Evolutionary conservation across 202 grass and related monocot species (phyloP).

Genomic region (Zizania palustris): DNA sequence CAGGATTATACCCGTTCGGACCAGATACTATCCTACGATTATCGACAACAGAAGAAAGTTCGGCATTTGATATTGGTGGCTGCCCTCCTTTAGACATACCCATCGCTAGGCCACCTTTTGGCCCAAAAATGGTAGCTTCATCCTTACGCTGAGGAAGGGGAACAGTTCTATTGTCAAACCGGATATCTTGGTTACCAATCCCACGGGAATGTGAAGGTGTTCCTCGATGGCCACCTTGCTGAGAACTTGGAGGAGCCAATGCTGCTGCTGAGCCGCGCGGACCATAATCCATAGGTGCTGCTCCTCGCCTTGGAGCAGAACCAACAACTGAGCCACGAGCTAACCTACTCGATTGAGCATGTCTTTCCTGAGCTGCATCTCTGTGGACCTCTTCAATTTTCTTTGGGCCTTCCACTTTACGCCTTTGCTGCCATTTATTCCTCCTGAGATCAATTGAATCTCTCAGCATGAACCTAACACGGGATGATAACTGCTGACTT

Average conservation of each 20-base stretch:
- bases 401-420: conserved; percentile 97
- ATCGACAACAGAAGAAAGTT: conserved; percentile 47
- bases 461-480: conserved; percentile 90
- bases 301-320: conserved; percentile 63
- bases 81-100: conserved; percentile 92
- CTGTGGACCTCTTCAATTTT: conserved; percentile 98
- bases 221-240: conserved; percentile 65
- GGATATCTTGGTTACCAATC: conserved; percentile 67
- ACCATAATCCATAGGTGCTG: conserved; percentile 61
- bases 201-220: conserved; percentile 56
- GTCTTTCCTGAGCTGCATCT: conserved; percentile 93
- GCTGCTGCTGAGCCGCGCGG: conserved; percentile 46
- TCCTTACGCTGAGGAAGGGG: conserved; percentile 83
- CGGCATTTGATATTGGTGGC: conserved; percentile 55
- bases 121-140: conserved; percentile 74
- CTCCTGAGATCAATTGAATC: conserved; percentile 94
- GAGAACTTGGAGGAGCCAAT: conserved; percentile 62
- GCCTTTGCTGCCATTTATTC: conserved; percentile 92
- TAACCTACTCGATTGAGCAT: conserved; percentile 80
- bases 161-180: conserved; percentile 66
- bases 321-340: conserved; percentile 68
- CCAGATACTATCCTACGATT: conserved; percentile 50
- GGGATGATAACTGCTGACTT: conserved; percentile 72
- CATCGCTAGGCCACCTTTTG: conserved; percentile 88
- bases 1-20: conserved; percentile 60